These are phyloP conservation scores for Pseudocercospora vitis DNA, from an alignment of 2,329 filamentous ascomycete species.

Conservation along the genomic window DNA sequence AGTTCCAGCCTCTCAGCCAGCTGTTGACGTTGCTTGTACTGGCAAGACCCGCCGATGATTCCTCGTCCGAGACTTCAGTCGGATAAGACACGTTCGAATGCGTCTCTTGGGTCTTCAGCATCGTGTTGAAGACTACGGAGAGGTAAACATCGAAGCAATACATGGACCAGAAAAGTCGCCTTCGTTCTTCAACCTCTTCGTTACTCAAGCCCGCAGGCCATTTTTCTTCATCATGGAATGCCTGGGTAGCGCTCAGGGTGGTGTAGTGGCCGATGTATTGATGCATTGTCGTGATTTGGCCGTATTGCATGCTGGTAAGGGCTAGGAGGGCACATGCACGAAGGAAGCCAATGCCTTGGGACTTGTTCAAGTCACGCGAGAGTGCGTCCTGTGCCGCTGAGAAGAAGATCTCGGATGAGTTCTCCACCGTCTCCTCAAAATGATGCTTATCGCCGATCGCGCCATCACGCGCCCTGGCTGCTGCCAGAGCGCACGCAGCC, in stretches of 20 bases:
- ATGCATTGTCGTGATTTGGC: conserved; percentile 52
- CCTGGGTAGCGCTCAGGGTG: conserved; percentile 50
- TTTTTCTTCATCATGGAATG: conserved; percentile 54
- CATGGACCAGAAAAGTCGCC: conserved; percentile 57
- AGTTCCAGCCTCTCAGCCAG: conserved; percentile 60
- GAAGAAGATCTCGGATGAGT: conserved; percentile 48
- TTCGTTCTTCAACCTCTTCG: conserved; percentile 52
- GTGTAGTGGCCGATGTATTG: conserved; percentile 54
- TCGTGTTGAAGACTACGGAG: conserved; percentile 54
- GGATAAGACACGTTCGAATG: conserved; percentile 52
- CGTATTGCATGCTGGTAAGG: conserved; percentile 54
- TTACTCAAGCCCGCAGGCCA: conserved; percentile 51
- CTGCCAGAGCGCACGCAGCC: conserved; percentile 54
- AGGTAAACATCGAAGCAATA: conserved; percentile 59
- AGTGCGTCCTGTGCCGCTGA: conserved; percentile 45
- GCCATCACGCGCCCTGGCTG: conserved; percentile 52
- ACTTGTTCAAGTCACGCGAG: conserved; percentile 40
- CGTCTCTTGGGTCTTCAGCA: conserved; percentile 49
- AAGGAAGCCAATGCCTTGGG: conserved; percentile 44
- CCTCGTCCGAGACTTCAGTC: conserved; percentile 50
- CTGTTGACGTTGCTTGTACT: conserved; percentile 31
- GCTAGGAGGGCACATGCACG: conserved; percentile 52
- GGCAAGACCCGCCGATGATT: conserved; percentile 38
- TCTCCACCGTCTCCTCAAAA: conserved; percentile 21
- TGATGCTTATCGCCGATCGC: conserved; percentile 42